A percentile compares a stretch with the other conserved stretches of the same genome.
Conservation (phyloP, 495 filamentous ascomycete genomes). For the Penicillium malachiteum region DNA sequence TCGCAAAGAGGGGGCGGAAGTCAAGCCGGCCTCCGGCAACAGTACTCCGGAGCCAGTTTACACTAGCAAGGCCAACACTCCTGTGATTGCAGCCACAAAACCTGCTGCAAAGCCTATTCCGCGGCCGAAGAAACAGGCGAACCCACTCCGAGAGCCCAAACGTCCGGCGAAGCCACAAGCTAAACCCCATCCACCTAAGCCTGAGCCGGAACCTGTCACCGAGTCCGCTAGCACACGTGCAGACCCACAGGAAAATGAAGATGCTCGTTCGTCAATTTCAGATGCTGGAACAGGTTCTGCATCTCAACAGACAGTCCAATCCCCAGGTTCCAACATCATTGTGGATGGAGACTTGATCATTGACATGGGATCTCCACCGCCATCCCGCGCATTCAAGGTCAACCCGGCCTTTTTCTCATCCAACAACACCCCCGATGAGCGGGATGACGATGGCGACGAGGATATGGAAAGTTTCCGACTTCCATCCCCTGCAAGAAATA, state of each 20-base stretch:
- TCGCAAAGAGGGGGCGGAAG: conserved; percentile 35
- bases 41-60: conserved; percentile 39
- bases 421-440: conserved; percentile 39
- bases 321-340: conserved; percentile 46
- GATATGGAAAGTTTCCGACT: conserved; percentile 42
- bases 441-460: conserved; percentile 40
- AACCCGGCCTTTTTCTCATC: conserved; percentile 45
- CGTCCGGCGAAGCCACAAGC: conserved; percentile 18
- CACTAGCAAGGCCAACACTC: conserved; percentile 37
- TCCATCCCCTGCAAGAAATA: conserved; percentile 37
- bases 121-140: conserved; percentile 33
- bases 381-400: conserved; percentile 35
- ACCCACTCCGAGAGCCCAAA: conserved; percentile 36
- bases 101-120: conserved; percentile 31
- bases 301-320: conserved; percentile 38
- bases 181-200: conserved; percentile 14
- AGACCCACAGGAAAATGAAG: conserved; percentile 21
- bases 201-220: conserved; percentile 10
- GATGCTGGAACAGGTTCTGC: conserved; percentile 33
- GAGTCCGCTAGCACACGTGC: conserved; percentile 15
- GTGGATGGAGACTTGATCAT: conserved; percentile 50
- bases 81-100: conserved; percentile 26
- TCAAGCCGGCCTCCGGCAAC: conserved; percentile 35
- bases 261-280: conserved; percentile 27
- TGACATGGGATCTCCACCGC: conserved; percentile 50